Evolutionary conservation across 163 green algal species (phyloP), one percentile per base, ranked within the genome.

Genomic region (Chlamydomonas reinhardtii): DNA sequence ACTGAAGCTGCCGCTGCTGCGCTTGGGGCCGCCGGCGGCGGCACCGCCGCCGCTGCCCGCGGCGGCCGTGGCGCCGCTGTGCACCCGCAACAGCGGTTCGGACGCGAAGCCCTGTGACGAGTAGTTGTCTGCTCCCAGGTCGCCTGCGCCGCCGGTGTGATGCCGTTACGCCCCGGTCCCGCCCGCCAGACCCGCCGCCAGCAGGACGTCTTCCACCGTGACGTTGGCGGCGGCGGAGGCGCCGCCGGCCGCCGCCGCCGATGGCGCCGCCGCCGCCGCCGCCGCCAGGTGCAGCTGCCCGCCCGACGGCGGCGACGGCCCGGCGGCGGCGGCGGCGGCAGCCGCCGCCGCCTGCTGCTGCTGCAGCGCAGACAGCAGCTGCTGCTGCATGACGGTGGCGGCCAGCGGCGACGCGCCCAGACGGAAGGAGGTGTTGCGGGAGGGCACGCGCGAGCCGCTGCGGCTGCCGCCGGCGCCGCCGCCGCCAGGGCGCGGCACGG

Each of bases 311-410:
- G 34, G 72, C 37, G 16, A 16, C 72, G 35, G 48, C 72, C 9
- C 29, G 34, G 75, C 25, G 35, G 75, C 34, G 9, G 75, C 76
- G 16, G 76, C 43, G 15, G 76, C 37, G 17, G 76, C 76, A n/a
- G 76, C 62, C 32, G 62, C 62, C 29, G 37, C 29, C n/a, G 62
- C 43, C 65, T 75, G 77, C 65, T 84, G 77, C 43, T 69, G 43
- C 48, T 84, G 77, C 65, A 84, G 31, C 20, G 77, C 77, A 2
- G 48, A 59, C 31, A 84, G 39, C 43, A 84, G 66, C 32, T 85
- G 79, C 54, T 85, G 79, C 39, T 85, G 79, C 79, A 85, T 85
- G 4, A 85, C 43, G 0, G 68, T 56, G 20, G 79, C 68, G 15
- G 79, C 79, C 22, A 85, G 54, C 32, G 79, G 68, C 25, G 79